Conservation (phyloP, 2,329 filamentous ascomycete genomes). For the Botrytis pseudocinerea region DNA sequence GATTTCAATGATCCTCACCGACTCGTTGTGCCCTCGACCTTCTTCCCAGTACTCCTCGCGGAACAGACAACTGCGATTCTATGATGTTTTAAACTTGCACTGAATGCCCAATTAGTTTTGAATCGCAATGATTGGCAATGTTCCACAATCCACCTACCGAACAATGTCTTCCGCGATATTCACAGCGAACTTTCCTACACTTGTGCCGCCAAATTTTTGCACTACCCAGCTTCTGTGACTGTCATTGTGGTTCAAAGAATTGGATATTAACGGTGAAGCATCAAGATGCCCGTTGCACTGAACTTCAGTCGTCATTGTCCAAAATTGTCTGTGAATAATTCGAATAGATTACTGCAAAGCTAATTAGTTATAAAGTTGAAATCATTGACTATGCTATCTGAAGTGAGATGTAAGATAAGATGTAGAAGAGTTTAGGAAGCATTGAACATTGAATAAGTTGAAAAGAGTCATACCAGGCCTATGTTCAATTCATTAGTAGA, state of each 20-base stretch:
- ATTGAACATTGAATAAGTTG: neutral
- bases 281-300: slow-evolving; percentile 28
- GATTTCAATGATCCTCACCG: slow-evolving; percentile 58
- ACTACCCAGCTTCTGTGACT: slow-evolving; percentile 67
- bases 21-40: slow-evolving; percentile 92
- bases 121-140: slow-evolving; percentile 14
- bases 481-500: slow-evolving; percentile 1
- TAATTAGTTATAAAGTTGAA: slow-evolving; percentile 27
- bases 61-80: slow-evolving; percentile 93
- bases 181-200: slow-evolving; percentile 87
- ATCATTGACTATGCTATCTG: neutral
- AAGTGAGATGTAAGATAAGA: neutral
- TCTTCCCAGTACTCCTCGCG: slow-evolving; percentile 89
- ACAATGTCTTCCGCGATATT: slow-evolving; percentile 74
- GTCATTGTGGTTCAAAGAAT: slow-evolving; percentile 38
- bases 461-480: slow-evolving; percentile 23
- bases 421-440: neutral
- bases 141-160: slow-evolving; percentile 45
- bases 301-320: slow-evolving; percentile 32
- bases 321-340: slow-evolving; percentile 13
- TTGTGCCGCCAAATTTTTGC: slow-evolving; percentile 94
- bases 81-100: slow-evolving; percentile 63
- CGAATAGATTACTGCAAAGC: slow-evolving; percentile 13
- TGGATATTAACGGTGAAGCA: slow-evolving; percentile 25
- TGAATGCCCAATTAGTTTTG: slow-evolving; percentile 39